These are phyloP conservation scores for Ballota nigra DNA, from an alignment of 257 asterid species.

Conservation along the genomic window DNA sequence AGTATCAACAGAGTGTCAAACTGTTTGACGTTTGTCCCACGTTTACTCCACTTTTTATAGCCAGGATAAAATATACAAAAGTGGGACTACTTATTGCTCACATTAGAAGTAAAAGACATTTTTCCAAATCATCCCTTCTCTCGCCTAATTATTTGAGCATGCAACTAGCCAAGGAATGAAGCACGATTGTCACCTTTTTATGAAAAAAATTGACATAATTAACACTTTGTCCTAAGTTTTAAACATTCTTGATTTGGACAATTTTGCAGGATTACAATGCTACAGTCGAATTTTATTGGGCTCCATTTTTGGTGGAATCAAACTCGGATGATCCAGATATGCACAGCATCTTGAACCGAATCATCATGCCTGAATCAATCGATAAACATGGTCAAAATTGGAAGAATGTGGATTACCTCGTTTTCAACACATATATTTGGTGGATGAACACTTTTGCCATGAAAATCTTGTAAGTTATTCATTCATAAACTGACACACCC, in stretches of 20 bases:
- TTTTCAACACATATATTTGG: constrained; percentile 90
- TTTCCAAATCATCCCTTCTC: background rate
- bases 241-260: background rate
- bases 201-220: background rate
- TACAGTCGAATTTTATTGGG: constrained; percentile 88
- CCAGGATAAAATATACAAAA: background rate
- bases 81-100: constrained; percentile 21
- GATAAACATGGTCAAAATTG: constrained; percentile 67
- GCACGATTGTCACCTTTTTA: background rate
- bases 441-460: constrained; percentile 87
- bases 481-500: background rate
- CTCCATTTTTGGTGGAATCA: constrained; percentile 84
- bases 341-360: constrained; percentile 80
- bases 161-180: background rate
- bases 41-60: background rate
- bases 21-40: background rate
- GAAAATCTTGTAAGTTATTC: constrained; percentile 67
- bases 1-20: background rate
- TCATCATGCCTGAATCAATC: constrained; percentile 82
- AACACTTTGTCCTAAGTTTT: background rate
- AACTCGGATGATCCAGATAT: constrained; percentile 77
- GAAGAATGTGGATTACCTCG: constrained; percentile 74
- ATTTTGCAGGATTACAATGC: constrained; percentile 73
- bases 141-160: background rate
- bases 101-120: background rate